Evolutionary conservation across 768 basidiomycete genomes (phyloP).

Genomic region (Boletus subcaerulescens): DNA sequence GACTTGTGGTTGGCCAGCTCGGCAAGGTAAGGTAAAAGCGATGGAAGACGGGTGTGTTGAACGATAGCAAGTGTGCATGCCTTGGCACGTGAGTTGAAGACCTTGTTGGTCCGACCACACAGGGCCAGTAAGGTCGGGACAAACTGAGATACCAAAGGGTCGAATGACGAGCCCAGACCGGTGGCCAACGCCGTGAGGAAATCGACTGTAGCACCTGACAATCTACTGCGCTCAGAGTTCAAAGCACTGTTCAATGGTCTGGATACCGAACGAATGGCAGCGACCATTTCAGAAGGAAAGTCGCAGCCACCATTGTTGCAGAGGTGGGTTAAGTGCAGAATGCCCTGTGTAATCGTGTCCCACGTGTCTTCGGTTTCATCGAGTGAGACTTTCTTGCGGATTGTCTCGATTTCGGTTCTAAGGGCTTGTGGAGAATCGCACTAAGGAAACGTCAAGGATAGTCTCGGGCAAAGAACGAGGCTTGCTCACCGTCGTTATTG

Average conservation of each 20-base stretch:
- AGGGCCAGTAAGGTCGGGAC: constrained; percentile 65
- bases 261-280: constrained; percentile 48
- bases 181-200: constrained; percentile 53
- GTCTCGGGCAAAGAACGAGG: accelerated
- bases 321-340: constrained; percentile 45
- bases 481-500: constrained; percentile 27
- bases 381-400: constrained; percentile 42
- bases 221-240: constrained; percentile 69
- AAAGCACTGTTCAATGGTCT: constrained; percentile 56
- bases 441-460: constrained; percentile 23
- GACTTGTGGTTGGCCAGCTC: constrained; percentile 67
- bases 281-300: constrained; percentile 48
- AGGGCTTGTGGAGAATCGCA: constrained; percentile 30
- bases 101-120: constrained; percentile 76
- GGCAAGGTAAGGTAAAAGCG: constrained; percentile 58
- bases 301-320: constrained; percentile 53
- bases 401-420: constrained; percentile 39
- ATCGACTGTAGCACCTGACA: constrained; percentile 67
- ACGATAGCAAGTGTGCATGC: constrained; percentile 58
- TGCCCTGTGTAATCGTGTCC: constrained; percentile 59
- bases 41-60: constrained; percentile 63
- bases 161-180: constrained; percentile 60
- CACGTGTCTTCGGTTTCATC: constrained; percentile 78
- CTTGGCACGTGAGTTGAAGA: constrained; percentile 65
- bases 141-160: constrained; percentile 62